Base-by-base conservation (phyloP, 805 yeast species). In the Candida caryicola region DNA sequence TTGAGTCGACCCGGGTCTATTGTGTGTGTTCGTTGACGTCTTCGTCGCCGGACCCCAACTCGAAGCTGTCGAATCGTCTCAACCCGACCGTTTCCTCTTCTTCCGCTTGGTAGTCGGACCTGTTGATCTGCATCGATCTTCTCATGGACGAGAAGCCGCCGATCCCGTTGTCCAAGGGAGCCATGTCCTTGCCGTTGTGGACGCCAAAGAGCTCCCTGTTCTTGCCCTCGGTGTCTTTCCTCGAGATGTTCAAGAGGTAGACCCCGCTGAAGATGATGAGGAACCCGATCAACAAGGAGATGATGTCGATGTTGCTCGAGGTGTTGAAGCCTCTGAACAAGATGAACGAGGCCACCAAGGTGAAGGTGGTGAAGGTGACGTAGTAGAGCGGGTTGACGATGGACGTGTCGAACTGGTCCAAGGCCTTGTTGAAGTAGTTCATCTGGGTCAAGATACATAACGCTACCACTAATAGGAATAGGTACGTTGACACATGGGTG, bases 341-440 rank as follows among this genome's bases (percentile, higher is more conserved):
- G 44, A 89, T 82, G 59, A 89, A 89, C 25, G 95, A 86, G 1
- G 96, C 96, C 38, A 77, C 72, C 51, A 88, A 71, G 0, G 96
- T 89, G 35, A 85, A 86, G 0, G 96, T 87, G 27, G 96, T 88
- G 66, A 88, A 89, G 1, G 95, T 81, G 38, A 88, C 96, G 55
- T 89, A 88, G 66, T 88, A 88, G 44, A 88, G 69, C 23, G 96
- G 96, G 60, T 88, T 88, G 39, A 88, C 96, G 50, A 88, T 85
- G 0, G 95, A 85, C 4, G 96, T 88, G 59, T 89, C 96, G 53
- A 88, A 88, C 60, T 86, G 95, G 51, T 90, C 96, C 55, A 88
- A 72, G 0, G 96, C 96, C 68, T 86, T 89, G 73, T 88, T 88
- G 71, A 88, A 86, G 59, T 85, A 88, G 67, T 86, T 88, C 96